Conservation (phyloP, 2,329 filamentous ascomycete genomes). For the Calonectria montana region DNA sequence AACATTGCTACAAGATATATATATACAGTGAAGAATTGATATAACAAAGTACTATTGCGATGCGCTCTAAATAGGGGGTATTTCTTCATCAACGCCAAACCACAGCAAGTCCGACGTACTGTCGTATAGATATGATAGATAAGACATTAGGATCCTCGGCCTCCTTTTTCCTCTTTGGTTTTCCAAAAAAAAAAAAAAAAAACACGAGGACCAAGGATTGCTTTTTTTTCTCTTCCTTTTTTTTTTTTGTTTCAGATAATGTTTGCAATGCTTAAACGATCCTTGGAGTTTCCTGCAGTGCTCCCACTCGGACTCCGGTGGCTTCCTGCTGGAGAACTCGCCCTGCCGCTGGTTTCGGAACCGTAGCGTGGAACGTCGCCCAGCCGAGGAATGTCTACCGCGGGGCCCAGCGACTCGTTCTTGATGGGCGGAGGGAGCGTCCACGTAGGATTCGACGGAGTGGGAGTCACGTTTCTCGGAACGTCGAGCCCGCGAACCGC, state of each 20-base stretch:
- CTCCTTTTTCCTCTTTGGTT: background rate
- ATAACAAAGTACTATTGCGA: conserved; percentile 1
- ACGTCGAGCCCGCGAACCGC: conserved; percentile 48
- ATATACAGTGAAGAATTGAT: background rate
- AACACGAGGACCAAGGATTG: conserved; percentile 30
- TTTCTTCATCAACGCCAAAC: conserved; percentile 11
- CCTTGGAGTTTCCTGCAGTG: conserved; percentile 37
- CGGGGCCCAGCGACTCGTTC: conserved; percentile 45
- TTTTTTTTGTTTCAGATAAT: conserved; percentile 51
- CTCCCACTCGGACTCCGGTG: conserved; percentile 37
- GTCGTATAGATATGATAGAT: conserved; percentile 19
- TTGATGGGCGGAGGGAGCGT: conserved; percentile 50
- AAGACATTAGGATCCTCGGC: conserved; percentile 37
- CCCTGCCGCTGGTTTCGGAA: conserved; percentile 42
- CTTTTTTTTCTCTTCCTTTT: background rate
- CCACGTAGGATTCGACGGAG: conserved; percentile 49
- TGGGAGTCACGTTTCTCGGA: conserved; percentile 41
- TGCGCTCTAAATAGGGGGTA: conserved; percentile 18
- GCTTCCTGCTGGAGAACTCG: conserved; percentile 42
- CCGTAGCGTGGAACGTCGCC: conserved; percentile 46
- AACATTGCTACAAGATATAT: background rate
- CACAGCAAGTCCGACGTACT: background rate
- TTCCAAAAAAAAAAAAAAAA: too few relatives aligned
- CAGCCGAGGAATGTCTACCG: conserved; percentile 43
- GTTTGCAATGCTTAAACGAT: conserved; percentile 57